Evolutionary conservation across 192 early-diverging fungal genomes (phyloP).

Genomic region (Gaertneriomyces semiglobifer): DNA sequence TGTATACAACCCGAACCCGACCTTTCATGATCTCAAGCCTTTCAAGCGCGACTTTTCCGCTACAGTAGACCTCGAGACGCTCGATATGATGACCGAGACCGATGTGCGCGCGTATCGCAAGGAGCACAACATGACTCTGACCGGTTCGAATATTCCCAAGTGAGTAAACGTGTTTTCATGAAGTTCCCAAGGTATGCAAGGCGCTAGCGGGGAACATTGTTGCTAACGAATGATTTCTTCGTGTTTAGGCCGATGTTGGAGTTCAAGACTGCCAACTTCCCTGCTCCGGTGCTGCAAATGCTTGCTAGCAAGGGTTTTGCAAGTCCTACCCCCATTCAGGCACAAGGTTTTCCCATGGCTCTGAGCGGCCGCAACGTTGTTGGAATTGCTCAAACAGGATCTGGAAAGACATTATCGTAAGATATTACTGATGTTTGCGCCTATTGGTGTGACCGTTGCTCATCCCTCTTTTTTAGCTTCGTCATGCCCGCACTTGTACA

Average conservation of each 20-base stretch:
- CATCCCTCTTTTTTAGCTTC: slow-evolving; percentile 39
- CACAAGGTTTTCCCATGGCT: slow-evolving; percentile 89
- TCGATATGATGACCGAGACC: slow-evolving; percentile 30
- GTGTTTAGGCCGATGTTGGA: slow-evolving; percentile 60
- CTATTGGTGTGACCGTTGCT: too few relatives aligned
- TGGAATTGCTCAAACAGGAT: slow-evolving; percentile 95
- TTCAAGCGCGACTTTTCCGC: slow-evolving; percentile 57
- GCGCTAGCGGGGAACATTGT: background rate
- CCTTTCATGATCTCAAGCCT: slow-evolving; percentile 32
- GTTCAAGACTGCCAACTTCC: slow-evolving; percentile 71
- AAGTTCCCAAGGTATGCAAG: background rate
- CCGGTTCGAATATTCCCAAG: slow-evolving; percentile 52
- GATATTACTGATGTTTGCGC: too few relatives aligned
- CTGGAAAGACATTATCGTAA: slow-evolving; percentile 73
- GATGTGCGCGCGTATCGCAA: slow-evolving; percentile 51
- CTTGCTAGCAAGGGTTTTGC: slow-evolving; percentile 61
- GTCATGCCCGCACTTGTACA: slow-evolving; percentile 80
- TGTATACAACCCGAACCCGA: slow-evolving; percentile 36
- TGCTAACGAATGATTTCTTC: background rate
- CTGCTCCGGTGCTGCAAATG: slow-evolving; percentile 54
- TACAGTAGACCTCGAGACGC: slow-evolving; percentile 18
- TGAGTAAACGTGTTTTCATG: background rate
- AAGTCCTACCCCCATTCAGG: slow-evolving; percentile 90
- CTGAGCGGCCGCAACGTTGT: slow-evolving; percentile 79
- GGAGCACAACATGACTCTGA: slow-evolving; percentile 61